Evolutionary conservation across 2,329 filamentous ascomycete genomes (phyloP).

Genomic region (Hypoxylon sp.): DNA sequence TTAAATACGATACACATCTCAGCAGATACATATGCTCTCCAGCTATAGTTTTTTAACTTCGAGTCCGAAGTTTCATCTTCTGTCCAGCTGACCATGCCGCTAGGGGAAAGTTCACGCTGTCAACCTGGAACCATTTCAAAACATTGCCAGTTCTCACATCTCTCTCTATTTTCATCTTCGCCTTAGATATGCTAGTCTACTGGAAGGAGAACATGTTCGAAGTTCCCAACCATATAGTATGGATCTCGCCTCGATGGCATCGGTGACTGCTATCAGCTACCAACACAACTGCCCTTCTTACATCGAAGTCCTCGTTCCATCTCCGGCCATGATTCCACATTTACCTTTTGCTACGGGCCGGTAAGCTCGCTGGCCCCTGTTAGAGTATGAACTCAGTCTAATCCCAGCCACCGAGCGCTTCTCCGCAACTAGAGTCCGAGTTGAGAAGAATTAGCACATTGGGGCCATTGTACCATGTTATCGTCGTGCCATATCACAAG

Average conservation of each 20-base stretch:
- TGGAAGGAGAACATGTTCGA: not conserved
- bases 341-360: constrained; percentile 33
- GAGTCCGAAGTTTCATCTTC: constrained; percentile 16
- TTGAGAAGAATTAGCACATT: constrained; percentile 12
- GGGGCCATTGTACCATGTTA: constrained; percentile 19
- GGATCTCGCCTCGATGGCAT: not conserved
- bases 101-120: constrained; percentile 4
- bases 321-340: constrained; percentile 26
- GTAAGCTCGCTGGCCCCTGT: constrained; percentile 1
- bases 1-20: not conserved
- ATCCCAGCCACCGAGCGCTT: constrained; percentile 15
- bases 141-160: not conserved
- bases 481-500: constrained; percentile 31
- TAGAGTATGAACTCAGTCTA: constrained; percentile 22
- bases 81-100: constrained; percentile 4
- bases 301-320: not conserved
- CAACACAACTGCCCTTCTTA: constrained; percentile 1
- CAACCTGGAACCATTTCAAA: constrained; percentile 7
- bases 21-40: not conserved
- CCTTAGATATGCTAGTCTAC: not conserved
- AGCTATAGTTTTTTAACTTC: constrained; percentile 9
- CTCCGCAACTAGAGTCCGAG: constrained; percentile 35
- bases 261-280: not conserved
- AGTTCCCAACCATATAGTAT: not conserved
- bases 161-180: not conserved